These are phyloP conservation scores for Rhododendron henanense DNA, from an alignment of 148 eudicot genomes.

Conservation along the genomic window DNA sequence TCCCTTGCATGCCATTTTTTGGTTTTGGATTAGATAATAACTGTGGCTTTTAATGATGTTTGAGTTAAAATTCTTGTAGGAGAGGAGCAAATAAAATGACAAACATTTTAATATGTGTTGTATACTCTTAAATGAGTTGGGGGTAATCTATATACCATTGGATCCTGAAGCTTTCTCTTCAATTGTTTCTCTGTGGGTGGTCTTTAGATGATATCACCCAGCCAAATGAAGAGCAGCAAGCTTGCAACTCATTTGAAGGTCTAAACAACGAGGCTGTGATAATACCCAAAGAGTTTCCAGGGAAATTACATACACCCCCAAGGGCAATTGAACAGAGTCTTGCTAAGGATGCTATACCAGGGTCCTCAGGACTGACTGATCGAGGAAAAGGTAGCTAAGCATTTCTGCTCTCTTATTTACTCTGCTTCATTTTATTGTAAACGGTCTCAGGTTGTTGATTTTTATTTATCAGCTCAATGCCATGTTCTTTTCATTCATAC, in stretches of 20 bases:
- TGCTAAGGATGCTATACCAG: slow-evolving; percentile 15
- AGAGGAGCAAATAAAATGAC: not conserved
- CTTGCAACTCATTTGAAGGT: slow-evolving; percentile 21
- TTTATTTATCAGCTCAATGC: not conserved
- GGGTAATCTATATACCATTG: not conserved
- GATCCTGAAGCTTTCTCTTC: slow-evolving; percentile 12
- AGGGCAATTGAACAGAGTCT: slow-evolving; percentile 20
- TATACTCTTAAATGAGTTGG: not conserved
- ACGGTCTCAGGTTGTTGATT: not conserved
- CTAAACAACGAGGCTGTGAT: slow-evolving; percentile 19
- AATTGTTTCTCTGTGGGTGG: slow-evolving; percentile 21
- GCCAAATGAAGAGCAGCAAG: slow-evolving; percentile 36
- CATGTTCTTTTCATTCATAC: not conserved
- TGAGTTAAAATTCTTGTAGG: not conserved
- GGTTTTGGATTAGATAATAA: not conserved
- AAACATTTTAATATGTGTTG: not conserved
- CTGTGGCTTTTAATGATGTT: not conserved
- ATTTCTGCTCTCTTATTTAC: not conserved
- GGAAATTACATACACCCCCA: slow-evolving; percentile 24
- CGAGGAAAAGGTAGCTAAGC: slow-evolving; percentile 22
- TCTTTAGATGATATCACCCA: slow-evolving; percentile 72
- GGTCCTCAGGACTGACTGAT: slow-evolving; percentile 11
- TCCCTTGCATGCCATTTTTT: not conserved
- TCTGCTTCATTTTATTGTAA: not conserved
- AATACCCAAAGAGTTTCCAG: slow-evolving; percentile 26